Base-by-base conservation (phyloP, 495 filamentous ascomycete species). In the Penicillium crystallinum region DNA sequence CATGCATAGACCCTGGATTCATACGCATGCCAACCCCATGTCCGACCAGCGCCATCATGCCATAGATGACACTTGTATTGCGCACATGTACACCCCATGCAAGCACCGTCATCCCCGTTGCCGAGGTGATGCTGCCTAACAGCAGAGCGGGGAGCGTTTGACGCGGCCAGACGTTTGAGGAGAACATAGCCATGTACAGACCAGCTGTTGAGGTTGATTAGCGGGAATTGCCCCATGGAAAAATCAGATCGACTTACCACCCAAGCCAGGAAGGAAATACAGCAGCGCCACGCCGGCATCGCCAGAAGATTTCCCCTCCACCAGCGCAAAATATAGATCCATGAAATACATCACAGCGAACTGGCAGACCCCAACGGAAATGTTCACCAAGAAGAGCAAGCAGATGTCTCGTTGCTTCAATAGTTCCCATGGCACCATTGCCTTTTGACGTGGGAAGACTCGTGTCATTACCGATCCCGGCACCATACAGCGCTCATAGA, bases 291-390 rank as follows among this genome's bases (percentile, higher is more conserved):
- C 54, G 9, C 81, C 82, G 0, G 81, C 75, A 17, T 71, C 57
- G 15, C 70, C 69, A 9, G 81, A 61, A 11, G 48, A 49, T 39
- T 74, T 73, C 21, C 65, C 69, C 58, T 76, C 61, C 1, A 82
- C 81, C 8, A 83, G 56, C 2, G 75, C 68, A 57, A 82, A 84
- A 63, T 83, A 86, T 10, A 83, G 62, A 29, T 75, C 74, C 56
- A 83, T 75, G 54, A 81, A 85, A 60, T 86, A 86, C 60, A 83
- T 79, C 23, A 83, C 73, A 11, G 72, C 69, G 56, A 74, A 77
- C 58, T 76, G 67, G 15, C 66, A 62, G 54, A 57, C 74, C 8
- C 81, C 81, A 2, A 73, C 69, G 8, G 72, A 59, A 41, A 82
- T 77, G 62, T 81, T 77, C 55, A 84, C 64, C 29, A 76, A 65